Conservation (phyloP, 2,329 filamentous ascomycete species). For the Aspergillus cejpii region DNA sequence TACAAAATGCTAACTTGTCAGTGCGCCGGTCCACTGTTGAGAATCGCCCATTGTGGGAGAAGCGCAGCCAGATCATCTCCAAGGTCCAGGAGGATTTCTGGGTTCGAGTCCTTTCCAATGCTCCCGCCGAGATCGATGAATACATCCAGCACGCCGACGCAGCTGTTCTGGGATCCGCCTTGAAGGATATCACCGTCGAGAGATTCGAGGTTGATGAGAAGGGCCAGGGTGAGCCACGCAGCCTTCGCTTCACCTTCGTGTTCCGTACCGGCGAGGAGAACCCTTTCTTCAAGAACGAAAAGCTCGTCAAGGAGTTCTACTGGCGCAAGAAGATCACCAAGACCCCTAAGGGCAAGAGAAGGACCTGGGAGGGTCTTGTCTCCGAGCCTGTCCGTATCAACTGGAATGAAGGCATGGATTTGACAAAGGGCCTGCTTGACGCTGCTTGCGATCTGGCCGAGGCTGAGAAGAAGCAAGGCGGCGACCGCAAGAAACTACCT, state of each 20-base stretch:
- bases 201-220: conserved; percentile 65
- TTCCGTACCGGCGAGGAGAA: conserved; percentile 61
- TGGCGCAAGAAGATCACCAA: conserved; percentile 58
- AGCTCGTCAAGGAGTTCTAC: conserved; percentile 88
- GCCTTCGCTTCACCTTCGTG: conserved; percentile 67
- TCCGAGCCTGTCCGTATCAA: conserved; percentile 81
- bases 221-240: conserved; percentile 68
- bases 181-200: conserved; percentile 64
- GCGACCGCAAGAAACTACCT: conserved; percentile 47
- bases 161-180: conserved; percentile 57
- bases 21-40: conserved; percentile 67
- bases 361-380: conserved; percentile 66
- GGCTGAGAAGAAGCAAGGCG: conserved; percentile 49
- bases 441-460: conserved; percentile 64
- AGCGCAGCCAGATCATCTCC: conserved; percentile 62
- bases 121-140: conserved; percentile 77
- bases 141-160: conserved; percentile 77
- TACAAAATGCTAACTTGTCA: conserved; percentile 31
- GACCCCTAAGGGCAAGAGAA: conserved; percentile 40
- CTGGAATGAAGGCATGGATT: conserved; percentile 81
- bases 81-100: conserved; percentile 64
- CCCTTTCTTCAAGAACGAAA: conserved; percentile 69
- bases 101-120: conserved; percentile 85
- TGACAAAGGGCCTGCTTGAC: conserved; percentile 72
- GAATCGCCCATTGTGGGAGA: conserved; percentile 64